Evolutionary conservation across 192 early-diverging fungal genomes (phyloP), one percentile per base, ranked within the genome.

Genomic region (Phycomyces blakesleeanus): DNA sequence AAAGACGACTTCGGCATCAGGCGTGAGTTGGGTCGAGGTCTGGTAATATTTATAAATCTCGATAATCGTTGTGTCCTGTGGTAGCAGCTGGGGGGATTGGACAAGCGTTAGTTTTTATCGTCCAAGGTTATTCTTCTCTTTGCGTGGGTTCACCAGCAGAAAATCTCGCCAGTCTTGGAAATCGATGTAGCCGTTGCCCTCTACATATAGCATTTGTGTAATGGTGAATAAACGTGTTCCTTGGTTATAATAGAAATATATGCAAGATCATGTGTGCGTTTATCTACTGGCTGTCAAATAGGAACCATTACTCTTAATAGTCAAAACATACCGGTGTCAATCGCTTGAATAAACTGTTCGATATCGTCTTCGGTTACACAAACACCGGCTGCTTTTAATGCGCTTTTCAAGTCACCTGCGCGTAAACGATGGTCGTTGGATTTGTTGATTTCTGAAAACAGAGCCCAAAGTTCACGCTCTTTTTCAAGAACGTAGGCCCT

Each of bases 131-230:
- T 53, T 53, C 21, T 53, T 53, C 21, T 53, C 51, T 53, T n/a
- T 53, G 20, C 21, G 9, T 25, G 18, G 18, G 18, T 53, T 53
- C 21, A 82, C 81, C 67, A 82, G 60, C 25, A 82, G 59, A 58
- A 82, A 82, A 65, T 83, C 84, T 52, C 84, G 79, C 87, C 87
- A 91, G 55, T 87, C 87, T 25, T 77, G 64, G 67, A 77, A 91
- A 59, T 81, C 81, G 39, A 91, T 85, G 16, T 71, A 77, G 50
- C 87, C 87, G 74, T 84, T 78, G 11, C 73, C 67, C 66, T 88
- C 67, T 69, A 57, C 11, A 25, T 18, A 42, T 34, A 18, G 34
- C 5, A 16, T 38, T 53, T 47, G 25, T 15, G 34, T 38, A 37
- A 51, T 51, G 40, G 15, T 44, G 12, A 60, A 20, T 38, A 24